These are phyloP conservation scores for Colletotrichum paranaense DNA, from an alignment of 2,329 filamentous ascomycete genomes.

Conservation along the genomic window DNA sequence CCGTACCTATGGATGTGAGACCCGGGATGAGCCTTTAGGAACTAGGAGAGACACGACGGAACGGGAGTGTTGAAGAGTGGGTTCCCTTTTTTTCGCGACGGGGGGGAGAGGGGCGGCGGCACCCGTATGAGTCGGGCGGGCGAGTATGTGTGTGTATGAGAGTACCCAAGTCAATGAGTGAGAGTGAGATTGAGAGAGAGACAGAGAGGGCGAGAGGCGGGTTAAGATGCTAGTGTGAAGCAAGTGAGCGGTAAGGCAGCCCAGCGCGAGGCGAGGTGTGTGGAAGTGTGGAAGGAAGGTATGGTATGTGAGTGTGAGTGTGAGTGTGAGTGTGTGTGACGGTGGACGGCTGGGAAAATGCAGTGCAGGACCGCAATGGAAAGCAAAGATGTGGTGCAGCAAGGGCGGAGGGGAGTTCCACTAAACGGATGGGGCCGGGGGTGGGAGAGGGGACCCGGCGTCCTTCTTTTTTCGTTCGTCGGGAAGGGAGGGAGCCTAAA, in stretches of 20 bases:
- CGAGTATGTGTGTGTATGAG: background rate
- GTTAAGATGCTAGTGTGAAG: background rate
- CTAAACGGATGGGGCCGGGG: constrained; percentile 31
- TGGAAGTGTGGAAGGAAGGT: too few relatives aligned
- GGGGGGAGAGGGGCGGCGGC: too few relatives aligned
- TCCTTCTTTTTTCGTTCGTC: constrained; percentile 16
- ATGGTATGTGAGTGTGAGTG: background rate
- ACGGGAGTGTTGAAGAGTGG: background rate
- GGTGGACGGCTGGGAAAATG: background rate
- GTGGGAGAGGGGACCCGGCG: constrained; percentile 29
- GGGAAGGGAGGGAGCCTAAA: constrained; percentile 26
- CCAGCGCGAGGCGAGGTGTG: background rate
- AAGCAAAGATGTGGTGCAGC: constrained; percentile 1
- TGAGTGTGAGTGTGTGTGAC: background rate
- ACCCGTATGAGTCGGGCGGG: background rate
- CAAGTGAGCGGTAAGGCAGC: background rate
- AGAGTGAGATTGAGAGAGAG: background rate
- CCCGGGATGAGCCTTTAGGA: background rate
- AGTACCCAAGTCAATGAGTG: background rate
- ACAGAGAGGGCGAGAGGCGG: background rate
- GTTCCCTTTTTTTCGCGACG: background rate
- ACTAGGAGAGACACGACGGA: background rate
- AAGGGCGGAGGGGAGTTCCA: constrained; percentile 30
- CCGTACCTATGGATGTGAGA: background rate
- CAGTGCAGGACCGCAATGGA: background rate